Percentiles rank a stretch among this genome's conserved stretches.
phyloP scores from a whole-genome alignment of 2,329 filamentous ascomycete genomes.

The Aspergillus bombycis region DNA sequence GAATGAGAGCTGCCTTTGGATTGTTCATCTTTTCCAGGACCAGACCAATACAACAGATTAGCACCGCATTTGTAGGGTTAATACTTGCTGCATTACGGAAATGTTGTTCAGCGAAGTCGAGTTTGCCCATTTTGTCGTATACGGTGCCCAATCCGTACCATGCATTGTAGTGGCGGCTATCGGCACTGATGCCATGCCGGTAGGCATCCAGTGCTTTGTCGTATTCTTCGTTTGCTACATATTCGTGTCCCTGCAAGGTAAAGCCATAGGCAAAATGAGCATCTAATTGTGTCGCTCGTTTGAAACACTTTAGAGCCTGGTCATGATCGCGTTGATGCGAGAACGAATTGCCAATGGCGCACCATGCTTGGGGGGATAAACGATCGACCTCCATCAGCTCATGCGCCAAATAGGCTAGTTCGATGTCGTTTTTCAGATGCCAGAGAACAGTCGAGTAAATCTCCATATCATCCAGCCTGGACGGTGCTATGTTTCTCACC shows the following conservation, averaged over 20 bases:
- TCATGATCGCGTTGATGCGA: slow-evolving; percentile 91
- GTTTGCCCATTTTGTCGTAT: slow-evolving; percentile 87
- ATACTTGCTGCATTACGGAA: slow-evolving; percentile 86
- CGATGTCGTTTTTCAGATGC: slow-evolving; percentile 90
- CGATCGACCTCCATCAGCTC: slow-evolving; percentile 85
- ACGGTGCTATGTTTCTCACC: slow-evolving; percentile 77
- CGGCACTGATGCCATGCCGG: slow-evolving; percentile 80
- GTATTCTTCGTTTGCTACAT: slow-evolving; percentile 94
- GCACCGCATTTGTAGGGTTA: slow-evolving; percentile 89
- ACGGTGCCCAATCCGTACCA: slow-evolving; percentile 87
- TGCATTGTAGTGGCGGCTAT: slow-evolving; percentile 93
- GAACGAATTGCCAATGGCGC: slow-evolving; percentile 91
- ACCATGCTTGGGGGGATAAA: slow-evolving; percentile 93
- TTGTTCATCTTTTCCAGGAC: slow-evolving; percentile 89
- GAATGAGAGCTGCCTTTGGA: slow-evolving; percentile 73
- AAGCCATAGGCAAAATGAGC: slow-evolving; percentile 93
- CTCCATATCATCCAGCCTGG: slow-evolving; percentile 91
- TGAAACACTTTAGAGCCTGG: slow-evolving; percentile 92
- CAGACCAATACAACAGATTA: slow-evolving; percentile 89
- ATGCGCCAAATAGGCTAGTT: slow-evolving; percentile 89
- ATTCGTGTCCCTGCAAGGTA: slow-evolving; percentile 93
- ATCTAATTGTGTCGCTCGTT: slow-evolving; percentile 86
- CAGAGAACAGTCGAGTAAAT: slow-evolving; percentile 99
- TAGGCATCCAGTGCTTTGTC: slow-evolving; percentile 91
- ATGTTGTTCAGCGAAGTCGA: slow-evolving; percentile 87